phyloP scores from a whole-genome alignment of 164 flowering plant species.

The Magnolia officinalis region DNA sequence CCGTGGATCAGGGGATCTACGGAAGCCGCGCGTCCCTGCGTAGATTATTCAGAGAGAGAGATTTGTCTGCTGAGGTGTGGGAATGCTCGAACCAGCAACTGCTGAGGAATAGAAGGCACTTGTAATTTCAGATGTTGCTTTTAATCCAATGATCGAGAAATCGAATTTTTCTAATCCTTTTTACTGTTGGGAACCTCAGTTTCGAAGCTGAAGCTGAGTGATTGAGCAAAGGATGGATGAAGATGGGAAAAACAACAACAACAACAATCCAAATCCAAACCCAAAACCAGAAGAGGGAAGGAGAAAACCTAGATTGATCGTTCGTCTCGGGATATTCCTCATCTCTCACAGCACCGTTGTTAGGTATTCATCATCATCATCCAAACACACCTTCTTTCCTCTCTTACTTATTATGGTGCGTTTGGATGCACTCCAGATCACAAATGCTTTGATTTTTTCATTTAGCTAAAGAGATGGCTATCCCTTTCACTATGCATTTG shows the following conservation, averaged over 20 bases:
- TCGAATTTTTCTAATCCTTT: too few species aligned
- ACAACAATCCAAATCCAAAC: not conserved
- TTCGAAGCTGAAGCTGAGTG: too few species aligned
- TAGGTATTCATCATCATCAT: conserved; percentile 39
- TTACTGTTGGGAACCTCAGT: too few species aligned
- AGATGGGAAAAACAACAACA: not conserved
- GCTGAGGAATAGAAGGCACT: too few species aligned
- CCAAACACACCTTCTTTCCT: not conserved
- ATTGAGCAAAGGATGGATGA: not conserved
- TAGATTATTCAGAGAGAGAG: too few species aligned
- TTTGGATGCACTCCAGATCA: not conserved
- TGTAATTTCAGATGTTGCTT: too few species aligned
- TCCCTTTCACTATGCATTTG: too few species aligned
- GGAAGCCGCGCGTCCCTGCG: too few species aligned
- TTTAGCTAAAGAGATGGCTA: not conserved
- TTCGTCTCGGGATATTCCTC: conserved; percentile 65
- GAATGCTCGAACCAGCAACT: too few species aligned
- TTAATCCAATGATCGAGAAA: too few species aligned
- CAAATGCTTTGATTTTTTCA: not conserved
- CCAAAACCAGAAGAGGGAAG: not conserved
- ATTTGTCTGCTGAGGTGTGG: too few species aligned
- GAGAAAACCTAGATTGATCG: conserved; percentile 57
- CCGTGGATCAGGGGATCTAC: too few species aligned
- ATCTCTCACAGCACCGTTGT: conserved; percentile 66
- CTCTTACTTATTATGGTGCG: not conserved